These are phyloP conservation scores for Grosmannia serpens DNA, from an alignment of 2,329 filamentous ascomycete genomes.

Conservation along the genomic window DNA sequence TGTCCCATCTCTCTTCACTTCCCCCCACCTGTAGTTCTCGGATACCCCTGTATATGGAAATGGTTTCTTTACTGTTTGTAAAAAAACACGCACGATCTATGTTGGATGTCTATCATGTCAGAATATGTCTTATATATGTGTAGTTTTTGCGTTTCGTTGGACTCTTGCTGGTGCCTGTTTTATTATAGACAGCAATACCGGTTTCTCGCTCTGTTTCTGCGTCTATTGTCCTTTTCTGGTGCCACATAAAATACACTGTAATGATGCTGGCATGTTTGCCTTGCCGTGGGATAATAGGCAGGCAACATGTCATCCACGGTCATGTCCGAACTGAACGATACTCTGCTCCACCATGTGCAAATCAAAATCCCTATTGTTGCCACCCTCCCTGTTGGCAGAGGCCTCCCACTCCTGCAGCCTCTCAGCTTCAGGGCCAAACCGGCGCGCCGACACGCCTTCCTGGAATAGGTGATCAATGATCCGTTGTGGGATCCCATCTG, in stretches of 20 bases:
- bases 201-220: background rate
- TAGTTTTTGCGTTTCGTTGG: background rate
- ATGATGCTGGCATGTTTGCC: background rate
- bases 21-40: background rate
- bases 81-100: background rate
- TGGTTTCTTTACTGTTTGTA: background rate
- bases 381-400: background rate
- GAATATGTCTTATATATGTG: background rate
- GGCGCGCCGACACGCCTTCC: conserved; percentile 3
- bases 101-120: background rate
- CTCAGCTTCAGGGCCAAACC: conserved; percentile 5
- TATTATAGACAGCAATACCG: background rate
- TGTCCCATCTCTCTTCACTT: background rate
- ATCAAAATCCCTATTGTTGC: background rate
- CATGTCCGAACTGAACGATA: background rate
- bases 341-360: background rate
- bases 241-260: background rate
- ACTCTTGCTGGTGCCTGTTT: background rate
- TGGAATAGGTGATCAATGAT: conserved; percentile 13
- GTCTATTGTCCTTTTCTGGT: background rate
- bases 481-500: conserved; percentile 11
- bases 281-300: background rate
- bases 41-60: background rate
- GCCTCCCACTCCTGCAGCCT: background rate
- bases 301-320: background rate